Percentiles rank a stretch among this genome's conserved stretches.
These are phyloP conservation scores for Alternaria angustiovoidea DNA, from an alignment of 2,329 filamentous ascomycete genomes.

Conservation along the genomic window DNA sequence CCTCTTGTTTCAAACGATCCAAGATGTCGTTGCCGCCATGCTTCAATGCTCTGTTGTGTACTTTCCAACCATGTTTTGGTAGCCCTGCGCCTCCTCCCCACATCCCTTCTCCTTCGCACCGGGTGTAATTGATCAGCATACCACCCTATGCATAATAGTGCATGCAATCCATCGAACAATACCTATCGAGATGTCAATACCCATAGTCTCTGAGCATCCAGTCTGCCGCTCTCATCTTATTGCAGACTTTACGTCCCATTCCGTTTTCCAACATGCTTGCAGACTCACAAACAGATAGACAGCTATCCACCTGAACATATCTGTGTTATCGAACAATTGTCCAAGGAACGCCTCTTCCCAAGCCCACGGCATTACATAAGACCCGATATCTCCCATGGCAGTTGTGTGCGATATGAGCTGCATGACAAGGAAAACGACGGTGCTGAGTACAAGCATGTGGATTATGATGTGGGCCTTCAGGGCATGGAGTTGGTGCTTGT, in stretches of 20 bases:
- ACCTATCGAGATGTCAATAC: neutral
- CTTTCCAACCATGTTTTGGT: neutral
- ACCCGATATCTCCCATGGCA: neutral
- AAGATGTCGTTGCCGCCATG: neutral
- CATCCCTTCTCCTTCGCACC: neutral
- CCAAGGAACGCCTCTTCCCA: neutral
- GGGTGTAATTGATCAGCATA: neutral
- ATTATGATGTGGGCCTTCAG: neutral
- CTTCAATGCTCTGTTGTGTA: neutral
- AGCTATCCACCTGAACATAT: neutral
- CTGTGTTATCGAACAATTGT: neutral
- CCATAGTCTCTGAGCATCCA: neutral
- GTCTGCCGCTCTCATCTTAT: neutral
- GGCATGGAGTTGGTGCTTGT: neutral
- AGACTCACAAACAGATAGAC: constrained; percentile 1
- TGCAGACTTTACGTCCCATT: neutral
- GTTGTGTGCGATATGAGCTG: neutral
- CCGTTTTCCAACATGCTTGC: neutral
- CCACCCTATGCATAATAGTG: neutral
- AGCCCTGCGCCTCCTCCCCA: neutral
- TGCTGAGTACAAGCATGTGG: neutral
- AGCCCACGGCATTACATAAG: neutral
- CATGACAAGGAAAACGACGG: neutral
- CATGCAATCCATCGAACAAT: neutral
- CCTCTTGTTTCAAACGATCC: neutral